Base-by-base conservation (phyloP, 495 filamentous ascomycete species). In the Hypoxylon fuscum region DNA sequence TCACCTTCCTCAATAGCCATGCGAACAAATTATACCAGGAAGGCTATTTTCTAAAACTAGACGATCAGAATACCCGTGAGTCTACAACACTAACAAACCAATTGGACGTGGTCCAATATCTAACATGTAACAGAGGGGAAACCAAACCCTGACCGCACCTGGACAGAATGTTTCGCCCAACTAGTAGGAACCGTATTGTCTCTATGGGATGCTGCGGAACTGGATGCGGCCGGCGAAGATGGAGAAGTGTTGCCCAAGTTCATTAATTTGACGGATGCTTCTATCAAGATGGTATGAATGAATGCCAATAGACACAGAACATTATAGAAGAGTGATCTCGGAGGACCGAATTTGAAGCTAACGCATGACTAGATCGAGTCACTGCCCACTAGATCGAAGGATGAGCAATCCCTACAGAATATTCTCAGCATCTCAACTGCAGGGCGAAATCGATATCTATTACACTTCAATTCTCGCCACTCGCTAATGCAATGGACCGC, bases 121-220 rank as follows among this genome's bases (percentile, higher is more conserved):
- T 76, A 74, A 75, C 49, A 31, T 29, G 11, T n/a, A 45, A 29
- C 70, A 98, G 93, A 93, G 73, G 95, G 95, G 23, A 89, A 90
- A 45, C 89, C 91, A 4, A 92, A 90, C 68, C 73, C 81, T 9
- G 95, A 97, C 75, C 87, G 96, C 60, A 89, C 87, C 54, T 99
- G 95, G 95, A 87, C 87, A 18, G 95, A 99, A 84, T 97, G 91
- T 74, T 99, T 97, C 77, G 95, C 93, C 4, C 95, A 98, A 70
- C 84, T 99, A 14, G 91, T 97, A 12, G 95, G 95, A 54, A 97
- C 94, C 0, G 90, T 97, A 17, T 79, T 99, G 43, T 97, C 94
- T 5, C 79, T 98, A 17, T 99, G 95, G 95, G 95, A 98, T 77
- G 93, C 94, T 15, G 86, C 90, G 59, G 92, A 93, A 74, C 81